Evolutionary conservation across 352 stramenopile species (phyloP), one percentile per base, ranked within the genome.

Genomic region (Blastocystis sp.): DNA sequence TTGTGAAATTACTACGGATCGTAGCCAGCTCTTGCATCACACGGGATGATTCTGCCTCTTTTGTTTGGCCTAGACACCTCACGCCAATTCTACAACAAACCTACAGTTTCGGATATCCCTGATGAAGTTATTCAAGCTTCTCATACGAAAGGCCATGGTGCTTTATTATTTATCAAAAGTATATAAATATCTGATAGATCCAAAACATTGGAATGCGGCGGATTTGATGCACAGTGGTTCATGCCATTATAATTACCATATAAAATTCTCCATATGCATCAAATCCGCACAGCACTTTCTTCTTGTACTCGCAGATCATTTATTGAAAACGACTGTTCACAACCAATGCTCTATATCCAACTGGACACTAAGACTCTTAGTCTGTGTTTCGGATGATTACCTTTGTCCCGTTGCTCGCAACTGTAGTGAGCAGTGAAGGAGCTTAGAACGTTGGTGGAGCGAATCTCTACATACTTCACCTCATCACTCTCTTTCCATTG

Each of bases 11-110:
- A 88, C 97, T 94, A 13, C 97, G 95, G 88, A 99, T 98, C 91
- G 98, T 98, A 63, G 93, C 96, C 20, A 98, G 92, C 92, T 99
- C 96, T 90, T 98, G 98, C 90, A 98, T 95, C 53, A 98, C 95
- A 87, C 97, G 95, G 87, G 94, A 93, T 82, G 96, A 93, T 91
- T 99, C 96, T 56, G 97, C 95, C 70, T 98, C 95, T 90, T 95
- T 93, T 26, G 93, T 95, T 62, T 91, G 92, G 87, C 92, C 94
- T 9, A 93, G 87, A 7, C 92, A 92, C 63, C 95, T 90, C 3
- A 90, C 7, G 6, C 4, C 37, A 34, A 5, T 13, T 26, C 15
- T 29, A 8, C 6, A n/a, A 29, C 9, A 84, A 84, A 76, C 43
- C 34, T 77, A 88, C 77, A 88, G 62, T 79, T 79, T 15, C 53